Evolutionary conservation across 352 stramenopile species (phyloP), one percentile per base, ranked within the genome.

Genomic region (Phytopythium ostracodes): DNA sequence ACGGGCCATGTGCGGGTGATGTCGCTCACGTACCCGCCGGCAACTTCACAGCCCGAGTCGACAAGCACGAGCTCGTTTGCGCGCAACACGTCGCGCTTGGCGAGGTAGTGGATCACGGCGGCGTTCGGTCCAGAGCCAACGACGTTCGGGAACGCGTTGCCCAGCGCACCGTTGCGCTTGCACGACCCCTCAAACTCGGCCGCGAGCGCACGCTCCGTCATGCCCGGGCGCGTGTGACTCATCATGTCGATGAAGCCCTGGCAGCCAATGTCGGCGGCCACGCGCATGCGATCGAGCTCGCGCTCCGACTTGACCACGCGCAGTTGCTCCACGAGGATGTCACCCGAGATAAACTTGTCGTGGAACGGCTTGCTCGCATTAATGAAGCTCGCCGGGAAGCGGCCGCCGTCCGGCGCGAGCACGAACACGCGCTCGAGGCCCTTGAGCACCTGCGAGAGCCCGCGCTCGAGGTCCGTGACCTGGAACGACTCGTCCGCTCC

Each of bases 91-190:
- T 78, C 74, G 31, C 85, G 79, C 67, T 94, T 94, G 4, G 81
- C 66, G 12, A 94, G 64, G 60, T 94, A 94, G 65, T 94, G 85
- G 58, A 94, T 91, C 29, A 94, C 78, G 2, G 85, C 83, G n/a
- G 81, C 85, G 61, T 94, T 94, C 3, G 79, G 62, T 27, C 85
- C 85, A 2, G 79, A 74, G 8, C 83, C 85, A 18, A 94, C 85
- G n/a, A 94, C 85, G 36, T 87, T 90, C 42, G 85, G 85, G 63
- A 94, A 94, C 52, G 85, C 87, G 43, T 88, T 89, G 74, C 83
- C 91, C 7, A 89, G 65, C 35, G 85, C 83, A 10, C 85, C 85
- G 52, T 92, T 87, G 40, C 80, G 76, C 65, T 91, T 91, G 51
- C 84, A 82, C 7, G 80, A 82, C 0, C 72, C 67, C 56, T 94